These are phyloP conservation scores for Ustilago trichophora DNA, from an alignment of 1,284 basidiomycete genomes.

Conservation along the genomic window DNA sequence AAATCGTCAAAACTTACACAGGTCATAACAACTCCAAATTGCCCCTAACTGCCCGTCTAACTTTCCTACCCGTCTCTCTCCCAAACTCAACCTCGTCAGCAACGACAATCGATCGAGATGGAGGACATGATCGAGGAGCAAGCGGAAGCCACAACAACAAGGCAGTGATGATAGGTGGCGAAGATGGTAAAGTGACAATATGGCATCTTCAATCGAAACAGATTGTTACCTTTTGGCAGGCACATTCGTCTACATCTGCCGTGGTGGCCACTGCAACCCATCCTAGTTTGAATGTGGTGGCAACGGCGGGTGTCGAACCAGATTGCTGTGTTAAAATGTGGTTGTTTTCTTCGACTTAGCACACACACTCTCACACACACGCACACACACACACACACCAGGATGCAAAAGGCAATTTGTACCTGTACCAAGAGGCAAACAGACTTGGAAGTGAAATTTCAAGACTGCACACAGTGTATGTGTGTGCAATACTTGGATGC, in stretches of 20 bases:
- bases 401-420: not conserved
- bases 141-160: too few relatives aligned
- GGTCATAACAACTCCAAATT: constrained; percentile 84
- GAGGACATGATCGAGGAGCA: too few relatives aligned
- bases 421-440: too few relatives aligned
- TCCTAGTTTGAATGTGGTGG: constrained; percentile 49
- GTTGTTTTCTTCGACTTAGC: constrained; percentile 7
- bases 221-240: constrained; percentile 78
- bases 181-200: constrained; percentile 85
- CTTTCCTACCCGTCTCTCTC: constrained; percentile 1
- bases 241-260: constrained; percentile 74
- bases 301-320: constrained; percentile 52
- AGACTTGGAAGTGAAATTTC: too few relatives aligned
- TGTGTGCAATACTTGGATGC: too few relatives aligned
- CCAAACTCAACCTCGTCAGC: not conserved
- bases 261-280: constrained; percentile 45
- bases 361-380: too few relatives aligned
- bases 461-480: too few relatives aligned
- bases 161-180: constrained; percentile 81
- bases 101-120: too few relatives aligned
- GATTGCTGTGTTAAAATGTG: constrained; percentile 53
- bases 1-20: constrained; percentile 89
- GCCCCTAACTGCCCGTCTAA: constrained; percentile 65
- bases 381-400: not conserved
- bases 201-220: constrained; percentile 90